Conservation (phyloP, 306 rosid genomes). For the Pterocarpus santalinus region DNA sequence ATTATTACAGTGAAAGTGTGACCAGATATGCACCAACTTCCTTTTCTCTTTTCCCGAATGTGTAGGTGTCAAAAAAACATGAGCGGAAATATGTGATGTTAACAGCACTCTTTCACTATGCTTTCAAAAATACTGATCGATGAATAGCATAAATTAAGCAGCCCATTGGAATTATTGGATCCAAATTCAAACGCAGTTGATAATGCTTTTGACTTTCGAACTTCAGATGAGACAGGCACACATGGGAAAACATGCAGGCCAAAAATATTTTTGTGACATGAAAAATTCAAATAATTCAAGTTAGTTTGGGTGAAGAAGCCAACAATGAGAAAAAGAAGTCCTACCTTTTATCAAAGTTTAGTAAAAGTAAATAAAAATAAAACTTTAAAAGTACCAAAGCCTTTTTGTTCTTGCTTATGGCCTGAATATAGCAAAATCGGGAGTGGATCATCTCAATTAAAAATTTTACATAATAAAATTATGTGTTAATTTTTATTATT, state of each 20-base stretch:
- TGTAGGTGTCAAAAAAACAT: too few species aligned
- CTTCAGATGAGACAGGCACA: slow-evolving; percentile 11
- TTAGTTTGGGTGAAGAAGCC: slow-evolving; percentile 9
- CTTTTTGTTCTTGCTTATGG: too few species aligned
- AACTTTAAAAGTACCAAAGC: neutral
- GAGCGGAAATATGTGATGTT: too few species aligned
- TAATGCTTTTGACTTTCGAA: slow-evolving; percentile 36
- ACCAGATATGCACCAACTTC: too few species aligned
- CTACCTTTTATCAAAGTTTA: neutral
- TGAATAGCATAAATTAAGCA: neutral
- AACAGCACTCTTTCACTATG: too few species aligned
- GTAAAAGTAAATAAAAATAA: neutral
- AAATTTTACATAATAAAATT: too few species aligned
- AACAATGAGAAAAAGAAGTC: neutral
- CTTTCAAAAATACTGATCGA: neutral
- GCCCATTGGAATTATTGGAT: neutral
- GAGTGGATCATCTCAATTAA: neutral
- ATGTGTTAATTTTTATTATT: too few species aligned
- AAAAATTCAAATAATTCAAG: slow-evolving; percentile 30
- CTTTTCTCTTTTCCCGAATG: too few species aligned
- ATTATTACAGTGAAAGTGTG: too few species aligned
- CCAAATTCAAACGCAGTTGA: slow-evolving; percentile 40
- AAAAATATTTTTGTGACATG: neutral
- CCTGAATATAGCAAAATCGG: neutral
- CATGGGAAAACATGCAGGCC: slow-evolving; percentile 17